Evolutionary conservation across 108 stramenopile genomes (phyloP).

Genomic region (Stephanodiscus minutulus): DNA sequence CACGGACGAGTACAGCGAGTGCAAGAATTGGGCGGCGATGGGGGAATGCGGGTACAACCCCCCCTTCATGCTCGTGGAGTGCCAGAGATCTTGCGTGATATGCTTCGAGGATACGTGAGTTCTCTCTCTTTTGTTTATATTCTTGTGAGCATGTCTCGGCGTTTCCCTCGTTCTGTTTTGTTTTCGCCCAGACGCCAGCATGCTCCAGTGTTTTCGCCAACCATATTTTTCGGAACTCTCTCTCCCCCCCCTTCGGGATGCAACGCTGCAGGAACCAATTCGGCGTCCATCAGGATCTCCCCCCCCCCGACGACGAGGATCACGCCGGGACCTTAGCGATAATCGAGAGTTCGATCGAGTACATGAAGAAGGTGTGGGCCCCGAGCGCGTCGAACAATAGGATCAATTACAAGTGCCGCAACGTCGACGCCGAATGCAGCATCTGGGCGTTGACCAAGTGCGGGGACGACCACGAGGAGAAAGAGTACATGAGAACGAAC

Average conservation of each 20-base stretch:
- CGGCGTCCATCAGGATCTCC: constrained; percentile 23
- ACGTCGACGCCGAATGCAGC: constrained; percentile 55
- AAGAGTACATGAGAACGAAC: constrained; percentile 43
- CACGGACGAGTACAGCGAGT: constrained; percentile 23
- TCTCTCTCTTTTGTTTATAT: background rate
- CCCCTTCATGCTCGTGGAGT: constrained; percentile 41
- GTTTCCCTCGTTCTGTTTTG: background rate
- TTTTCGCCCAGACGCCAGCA: too few species aligned
- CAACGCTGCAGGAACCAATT: constrained; percentile 39
- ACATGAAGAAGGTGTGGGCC: constrained; percentile 37
- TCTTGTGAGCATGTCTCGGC: background rate
- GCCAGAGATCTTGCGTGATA: constrained; percentile 34
- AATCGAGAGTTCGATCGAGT: constrained; percentile 28
- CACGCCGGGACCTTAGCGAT: constrained; percentile 7
- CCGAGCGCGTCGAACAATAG: constrained; percentile 13
- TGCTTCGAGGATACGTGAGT: constrained; percentile 46
- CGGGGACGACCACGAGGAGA: constrained; percentile 35
- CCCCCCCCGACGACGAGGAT: constrained; percentile 10
- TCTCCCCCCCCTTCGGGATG: too few species aligned
- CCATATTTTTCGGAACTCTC: too few species aligned
- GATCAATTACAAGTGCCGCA: constrained; percentile 50
- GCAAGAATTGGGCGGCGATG: constrained; percentile 26
- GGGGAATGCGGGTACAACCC: constrained; percentile 47
- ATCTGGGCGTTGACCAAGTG: constrained; percentile 53
- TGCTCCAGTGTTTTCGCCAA: too few species aligned